Percentiles rank a stretch among this genome's conserved stretches.
Evolutionary conservation across 2,329 filamentous ascomycete genomes (phyloP).

Genomic region (Nemania abortiva): DNA sequence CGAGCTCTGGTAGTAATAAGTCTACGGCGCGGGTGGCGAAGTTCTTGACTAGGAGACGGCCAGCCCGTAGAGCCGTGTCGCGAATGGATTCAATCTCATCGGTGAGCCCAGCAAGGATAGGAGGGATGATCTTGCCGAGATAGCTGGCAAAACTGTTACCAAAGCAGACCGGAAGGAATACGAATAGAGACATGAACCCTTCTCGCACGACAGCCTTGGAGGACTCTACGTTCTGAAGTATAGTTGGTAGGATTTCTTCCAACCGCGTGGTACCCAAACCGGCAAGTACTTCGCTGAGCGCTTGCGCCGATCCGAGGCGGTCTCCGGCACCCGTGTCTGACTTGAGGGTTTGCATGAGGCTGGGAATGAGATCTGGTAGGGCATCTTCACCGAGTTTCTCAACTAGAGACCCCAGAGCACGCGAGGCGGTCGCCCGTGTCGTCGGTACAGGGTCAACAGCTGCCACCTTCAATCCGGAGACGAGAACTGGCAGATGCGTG

Average conservation of each 20-base stretch:
- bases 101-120: constrained; percentile 92
- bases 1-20: constrained; percentile 90
- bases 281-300: constrained; percentile 94
- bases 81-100: constrained; percentile 97
- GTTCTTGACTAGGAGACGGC: constrained; percentile 96
- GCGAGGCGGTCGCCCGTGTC: constrained; percentile 94
- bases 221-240: constrained; percentile 94
- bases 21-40: constrained; percentile 96
- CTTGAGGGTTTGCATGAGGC: constrained; percentile 97
- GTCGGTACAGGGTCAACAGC: constrained; percentile 96
- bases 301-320: constrained; percentile 94
- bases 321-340: constrained; percentile 97
- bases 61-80: constrained; percentile 94
- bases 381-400: constrained; percentile 98
- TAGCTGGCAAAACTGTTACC: constrained; percentile 99
- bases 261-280: constrained; percentile 91
- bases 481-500: constrained; percentile 89
- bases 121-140: constrained; percentile 92
- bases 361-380: constrained; percentile 95
- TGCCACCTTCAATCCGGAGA: constrained; percentile 88
- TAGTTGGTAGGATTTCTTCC: constrained; percentile 95
- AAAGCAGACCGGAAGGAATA: constrained; percentile 98
- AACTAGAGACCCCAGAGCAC: constrained; percentile 94
- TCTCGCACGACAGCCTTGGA: constrained; percentile 91
- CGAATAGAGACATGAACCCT: constrained; percentile 99